Evolutionary conservation across 2,329 filamentous ascomycete species (phyloP).

Genomic region (Fusarium sp.): DNA sequence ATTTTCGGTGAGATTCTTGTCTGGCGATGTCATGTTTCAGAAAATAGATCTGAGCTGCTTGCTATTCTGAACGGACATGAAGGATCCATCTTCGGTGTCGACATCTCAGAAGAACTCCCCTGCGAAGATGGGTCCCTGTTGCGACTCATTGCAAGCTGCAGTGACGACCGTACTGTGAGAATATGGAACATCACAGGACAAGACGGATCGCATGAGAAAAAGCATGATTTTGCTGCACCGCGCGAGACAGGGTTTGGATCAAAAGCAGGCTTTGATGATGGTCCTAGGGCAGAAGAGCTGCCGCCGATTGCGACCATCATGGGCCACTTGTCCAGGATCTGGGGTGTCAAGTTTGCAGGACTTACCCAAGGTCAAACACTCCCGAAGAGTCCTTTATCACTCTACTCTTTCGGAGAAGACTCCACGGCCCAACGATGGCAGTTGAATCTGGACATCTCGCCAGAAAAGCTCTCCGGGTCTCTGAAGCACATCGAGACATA

Average conservation of each 20-base stretch:
- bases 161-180: slow-evolving; percentile 90
- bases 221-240: slow-evolving; percentile 51
- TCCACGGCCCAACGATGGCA: slow-evolving; percentile 81
- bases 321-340: slow-evolving; percentile 91
- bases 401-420: slow-evolving; percentile 90
- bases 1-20: slow-evolving; percentile 94
- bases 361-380: slow-evolving; percentile 38
- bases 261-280: slow-evolving; percentile 44
- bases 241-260: slow-evolving; percentile 74
- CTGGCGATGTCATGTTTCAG: slow-evolving; percentile 76
- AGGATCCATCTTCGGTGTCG: slow-evolving; percentile 92
- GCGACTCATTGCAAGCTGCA: slow-evolving; percentile 88
- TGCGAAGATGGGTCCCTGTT: slow-evolving; percentile 55
- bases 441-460: slow-evolving; percentile 56
- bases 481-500: slow-evolving; percentile 69
- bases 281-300: slow-evolving; percentile 27
- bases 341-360: slow-evolving; percentile 79
- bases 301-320: slow-evolving; percentile 77
- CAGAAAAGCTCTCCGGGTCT: slow-evolving; percentile 31
- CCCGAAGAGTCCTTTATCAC: slow-evolving; percentile 53
- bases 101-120: slow-evolving; percentile 72
- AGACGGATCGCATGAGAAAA: slow-evolving; percentile 6
- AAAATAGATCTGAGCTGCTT: slow-evolving; percentile 56
- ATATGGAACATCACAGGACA: slow-evolving; percentile 85
- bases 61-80: slow-evolving; percentile 78